A percentile compares a stretch with the other conserved stretches of the same genome.
phyloP scores from a whole-genome alignment of 2,329 filamentous ascomycete species.

The Zasmidium citrigriseum region DNA sequence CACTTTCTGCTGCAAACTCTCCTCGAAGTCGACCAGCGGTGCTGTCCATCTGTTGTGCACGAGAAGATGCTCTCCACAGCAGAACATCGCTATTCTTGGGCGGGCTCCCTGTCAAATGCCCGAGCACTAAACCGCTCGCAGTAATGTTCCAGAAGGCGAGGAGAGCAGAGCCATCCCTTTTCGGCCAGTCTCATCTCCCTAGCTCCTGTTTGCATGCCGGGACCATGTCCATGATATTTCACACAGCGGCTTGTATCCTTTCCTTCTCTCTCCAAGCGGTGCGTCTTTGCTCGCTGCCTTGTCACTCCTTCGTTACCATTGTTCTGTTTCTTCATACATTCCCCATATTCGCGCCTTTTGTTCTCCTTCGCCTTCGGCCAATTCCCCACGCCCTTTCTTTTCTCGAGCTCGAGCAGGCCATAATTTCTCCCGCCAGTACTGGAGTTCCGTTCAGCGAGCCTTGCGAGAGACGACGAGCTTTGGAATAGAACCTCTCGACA shows the following conservation, averaged over 20 bases:
- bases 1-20: neutral
- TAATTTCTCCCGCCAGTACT: conserved; percentile 12
- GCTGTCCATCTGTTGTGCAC: neutral
- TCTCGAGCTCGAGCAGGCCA: conserved; percentile 12
- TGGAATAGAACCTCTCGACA: conserved; percentile 3
- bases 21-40: too few species aligned
- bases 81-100: conserved; percentile 8
- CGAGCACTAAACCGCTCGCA: conserved; percentile 15
- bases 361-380: conserved; percentile 2
- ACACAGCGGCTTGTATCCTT: conserved; percentile 19
- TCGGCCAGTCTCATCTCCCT: conserved; percentile 23
- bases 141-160: conserved; percentile 20
- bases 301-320: conserved; percentile 25
- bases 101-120: conserved; percentile 4
- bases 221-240: conserved; percentile 29
- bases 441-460: conserved; percentile 7
- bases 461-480: conserved; percentile 3
- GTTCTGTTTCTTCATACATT: conserved; percentile 23
- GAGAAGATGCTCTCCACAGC: neutral
- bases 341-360: neutral
- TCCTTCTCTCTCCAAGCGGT: conserved; percentile 28
- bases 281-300: conserved; percentile 22
- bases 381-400: conserved; percentile 10
- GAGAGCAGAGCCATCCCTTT: conserved; percentile 18
- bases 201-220: conserved; percentile 26